These are phyloP conservation scores for Kazachstania viticola DNA, from an alignment of 805 yeast genomes.

Conservation along the genomic window DNA sequence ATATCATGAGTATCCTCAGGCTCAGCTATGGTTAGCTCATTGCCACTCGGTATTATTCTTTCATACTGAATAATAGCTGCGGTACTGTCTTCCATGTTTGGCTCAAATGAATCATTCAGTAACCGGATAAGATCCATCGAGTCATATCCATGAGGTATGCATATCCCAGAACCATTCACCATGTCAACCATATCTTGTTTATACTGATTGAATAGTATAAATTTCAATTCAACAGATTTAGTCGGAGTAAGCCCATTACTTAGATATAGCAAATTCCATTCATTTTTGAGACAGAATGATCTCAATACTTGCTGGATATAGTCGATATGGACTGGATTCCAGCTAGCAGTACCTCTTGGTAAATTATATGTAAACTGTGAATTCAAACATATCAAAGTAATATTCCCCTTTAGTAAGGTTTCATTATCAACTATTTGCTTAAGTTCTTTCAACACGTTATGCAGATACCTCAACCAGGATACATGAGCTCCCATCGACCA, in stretches of 20 bases:
- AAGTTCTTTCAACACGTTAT: constrained; percentile 1
- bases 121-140: constrained; percentile 38
- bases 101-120: constrained; percentile 26
- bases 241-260: constrained; percentile 2
- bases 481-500: constrained; percentile 14
- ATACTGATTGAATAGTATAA: constrained; percentile 1
- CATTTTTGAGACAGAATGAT: constrained; percentile 9
- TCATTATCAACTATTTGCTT: constrained; percentile 1
- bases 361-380: constrained; percentile 10
- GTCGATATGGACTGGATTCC: constrained; percentile 18
- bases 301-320: constrained; percentile 17
- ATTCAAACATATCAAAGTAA: constrained; percentile 11
- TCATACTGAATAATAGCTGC: too few species aligned
- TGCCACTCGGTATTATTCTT: background rate
- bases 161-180: constrained; percentile 15
- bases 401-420: background rate
- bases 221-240: background rate
- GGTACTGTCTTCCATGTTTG: too few species aligned
- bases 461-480: constrained; percentile 12
- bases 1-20: background rate
- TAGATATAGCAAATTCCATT: constrained; percentile 8
- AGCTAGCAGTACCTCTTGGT: constrained; percentile 9
- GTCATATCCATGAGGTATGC: constrained; percentile 42
- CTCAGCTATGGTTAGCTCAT: too few species aligned
- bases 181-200: constrained; percentile 6